phyloP scores from a whole-genome alignment of 2,329 filamentous ascomycete species.

The Cytospora piceae region DNA sequence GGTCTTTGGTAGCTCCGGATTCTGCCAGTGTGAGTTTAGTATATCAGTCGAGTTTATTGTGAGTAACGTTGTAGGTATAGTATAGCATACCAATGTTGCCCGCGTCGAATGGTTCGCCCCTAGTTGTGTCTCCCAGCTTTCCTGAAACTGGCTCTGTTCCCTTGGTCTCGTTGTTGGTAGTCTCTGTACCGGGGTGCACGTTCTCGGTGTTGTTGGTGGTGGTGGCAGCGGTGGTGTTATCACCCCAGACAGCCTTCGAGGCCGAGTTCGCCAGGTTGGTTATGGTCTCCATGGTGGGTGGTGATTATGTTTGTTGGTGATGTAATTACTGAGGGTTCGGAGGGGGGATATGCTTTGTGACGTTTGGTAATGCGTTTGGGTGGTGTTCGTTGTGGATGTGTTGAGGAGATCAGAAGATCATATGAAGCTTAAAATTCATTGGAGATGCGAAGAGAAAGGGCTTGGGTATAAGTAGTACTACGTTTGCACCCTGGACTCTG shows the following conservation, averaged over 20 bases:
- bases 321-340: not conserved
- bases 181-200: constrained; percentile 44
- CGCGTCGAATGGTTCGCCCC: constrained; percentile 75
- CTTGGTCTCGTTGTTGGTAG: constrained; percentile 45
- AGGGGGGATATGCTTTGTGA: not conserved
- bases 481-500: not conserved
- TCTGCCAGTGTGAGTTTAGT: constrained; percentile 7
- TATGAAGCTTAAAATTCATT: not conserved
- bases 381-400: not conserved
- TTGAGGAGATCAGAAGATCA: not conserved
- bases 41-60: not conserved
- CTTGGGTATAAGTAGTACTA: not conserved
- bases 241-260: constrained; percentile 54
- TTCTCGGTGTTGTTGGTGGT: constrained; percentile 6
- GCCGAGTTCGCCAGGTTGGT: constrained; percentile 57
- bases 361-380: not conserved
- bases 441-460: not conserved
- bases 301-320: not conserved
- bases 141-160: constrained; percentile 72
- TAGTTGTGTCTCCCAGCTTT: constrained; percentile 65
- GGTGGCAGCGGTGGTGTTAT: constrained; percentile 35
- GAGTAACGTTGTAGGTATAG: no score
- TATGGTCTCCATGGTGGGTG: constrained; percentile 65
- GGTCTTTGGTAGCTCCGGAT: constrained; percentile 12
- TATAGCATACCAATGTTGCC: constrained; percentile 68